Evolutionary conservation across 2,329 filamentous ascomycete species (phyloP), one percentile per base, ranked within the genome.

Genomic region (Aspergillus aculeatus): DNA sequence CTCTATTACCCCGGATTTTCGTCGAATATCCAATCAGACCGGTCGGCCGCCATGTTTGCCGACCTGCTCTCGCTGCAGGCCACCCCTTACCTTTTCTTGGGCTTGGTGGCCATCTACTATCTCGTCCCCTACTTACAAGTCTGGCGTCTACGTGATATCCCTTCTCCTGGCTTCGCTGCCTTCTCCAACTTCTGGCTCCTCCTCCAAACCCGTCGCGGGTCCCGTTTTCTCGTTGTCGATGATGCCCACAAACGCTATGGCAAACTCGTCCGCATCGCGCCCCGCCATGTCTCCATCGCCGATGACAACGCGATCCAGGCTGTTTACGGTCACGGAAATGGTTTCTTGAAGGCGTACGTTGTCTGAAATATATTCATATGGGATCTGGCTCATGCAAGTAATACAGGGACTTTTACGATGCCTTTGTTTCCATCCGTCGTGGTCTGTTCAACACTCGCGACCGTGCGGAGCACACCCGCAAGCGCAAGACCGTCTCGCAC

Each of bases 371-470:
- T 38, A 16, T 54, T 41, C 1, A 2, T 59, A 14, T 50, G 7
- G 51, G 6, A 38, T 21, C 57, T 24, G 23, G 5, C 10, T 56
- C 50, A 62, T 5, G 11, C 2, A 12, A 2, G 2, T 31, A 2
- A 3, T 32, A 5, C 60, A 92, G 89, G 47, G 88, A 94, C 2
- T 96, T 93, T 78, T 96, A 96, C 69, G 91, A 96, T 69, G 90
- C 91, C 53, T 96, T 96, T 68, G 92, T 96, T 57, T 93, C 90
- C 12, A 96, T 96, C 70, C 85, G 84, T 54, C 86, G 91, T 12
- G 92, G 92, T 21, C 82, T 97, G 12, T 97, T 96, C 85, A 96
- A 96, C 76, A 96, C 92, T 0, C 84, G 93, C 32, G 86, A 93
- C 77, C 85, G 93, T 52, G 81, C 81, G 0, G 91, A 96, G 70